A percentile compares a stretch with the other conserved stretches of the same genome.
phyloP scores from a whole-genome alignment of 345 rosid genomes.

The Rhodamnia argentea region DNA sequence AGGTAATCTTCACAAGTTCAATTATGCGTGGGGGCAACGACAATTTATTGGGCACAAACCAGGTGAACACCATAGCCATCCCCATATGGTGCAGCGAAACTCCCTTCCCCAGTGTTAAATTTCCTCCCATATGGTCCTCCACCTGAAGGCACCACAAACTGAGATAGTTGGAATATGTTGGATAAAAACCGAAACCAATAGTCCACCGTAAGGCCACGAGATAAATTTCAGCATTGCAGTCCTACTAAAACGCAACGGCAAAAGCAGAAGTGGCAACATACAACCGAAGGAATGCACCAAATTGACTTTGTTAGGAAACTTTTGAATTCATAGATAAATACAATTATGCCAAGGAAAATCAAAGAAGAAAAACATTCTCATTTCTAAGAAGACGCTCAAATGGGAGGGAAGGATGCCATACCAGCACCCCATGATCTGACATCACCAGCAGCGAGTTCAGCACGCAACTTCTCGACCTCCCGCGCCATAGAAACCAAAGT shows the following conservation, averaged over 20 bases:
- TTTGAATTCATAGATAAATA: background rate
- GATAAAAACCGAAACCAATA: background rate
- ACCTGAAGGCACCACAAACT: slow-evolving; percentile 28
- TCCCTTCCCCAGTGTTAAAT: slow-evolving; percentile 37
- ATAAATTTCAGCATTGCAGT: background rate
- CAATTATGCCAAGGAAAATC: background rate
- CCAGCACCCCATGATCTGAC: slow-evolving; percentile 68
- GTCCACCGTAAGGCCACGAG: background rate
- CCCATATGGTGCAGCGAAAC: slow-evolving; percentile 53
- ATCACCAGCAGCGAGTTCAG: slow-evolving; percentile 59
- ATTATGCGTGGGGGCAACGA: background rate
- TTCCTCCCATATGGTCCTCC: slow-evolving; percentile 57
- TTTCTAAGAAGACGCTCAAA: background rate
- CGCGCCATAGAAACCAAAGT: slow-evolving; percentile 95
- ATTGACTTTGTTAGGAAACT: background rate
- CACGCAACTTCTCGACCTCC: slow-evolving; percentile 90
- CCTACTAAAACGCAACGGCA: background rate
- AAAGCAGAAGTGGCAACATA: background rate
- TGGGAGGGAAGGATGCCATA: slow-evolving; percentile 10
- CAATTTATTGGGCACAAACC: slow-evolving; percentile 32
- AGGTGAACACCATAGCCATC: slow-evolving; percentile 45
- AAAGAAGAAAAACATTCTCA: background rate
- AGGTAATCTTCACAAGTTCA: background rate
- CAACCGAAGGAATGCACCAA: background rate
- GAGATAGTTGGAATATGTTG: background rate